These are phyloP conservation scores for Tardiomyces depauwii DNA, from an alignment of 1,139 yeast species.

Conservation along the genomic window DNA sequence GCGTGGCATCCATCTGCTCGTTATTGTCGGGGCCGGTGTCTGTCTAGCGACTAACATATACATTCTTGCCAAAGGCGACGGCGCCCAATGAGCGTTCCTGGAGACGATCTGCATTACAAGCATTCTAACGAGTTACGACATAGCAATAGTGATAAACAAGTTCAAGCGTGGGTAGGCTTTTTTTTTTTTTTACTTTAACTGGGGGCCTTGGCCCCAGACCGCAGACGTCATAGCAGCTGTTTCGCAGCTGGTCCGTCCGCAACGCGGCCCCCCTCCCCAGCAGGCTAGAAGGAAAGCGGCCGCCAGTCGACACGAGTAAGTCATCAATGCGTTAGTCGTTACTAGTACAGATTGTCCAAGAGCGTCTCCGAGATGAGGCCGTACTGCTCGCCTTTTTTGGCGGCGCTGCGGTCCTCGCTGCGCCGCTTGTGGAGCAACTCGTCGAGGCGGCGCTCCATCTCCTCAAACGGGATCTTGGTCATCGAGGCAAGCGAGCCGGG, in stretches of 20 bases:
- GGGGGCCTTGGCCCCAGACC: too few species aligned
- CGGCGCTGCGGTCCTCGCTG: background rate
- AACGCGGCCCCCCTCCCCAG: too few species aligned
- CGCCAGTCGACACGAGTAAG: background rate
- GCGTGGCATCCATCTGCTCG: slow-evolving; percentile 7
- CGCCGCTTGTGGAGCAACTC: background rate
- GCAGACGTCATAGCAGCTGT: too few species aligned
- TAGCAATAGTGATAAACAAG: too few species aligned
- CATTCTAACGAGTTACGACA: too few species aligned
- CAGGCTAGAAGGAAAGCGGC: too few species aligned
- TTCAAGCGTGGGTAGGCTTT: too few species aligned
- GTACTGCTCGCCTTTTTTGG: background rate
- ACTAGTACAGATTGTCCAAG: background rate
- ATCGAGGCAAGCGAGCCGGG: background rate
- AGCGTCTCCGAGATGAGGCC: background rate
- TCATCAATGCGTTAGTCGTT: slow-evolving; percentile 1
- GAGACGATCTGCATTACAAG: slow-evolving; percentile 1
- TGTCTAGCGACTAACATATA: slow-evolving; percentile 15
- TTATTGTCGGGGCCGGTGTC: slow-evolving; percentile 11
- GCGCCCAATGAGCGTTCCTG: slow-evolving; percentile 2
- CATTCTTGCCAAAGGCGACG: slow-evolving; percentile 4
- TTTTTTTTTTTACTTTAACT: too few species aligned
- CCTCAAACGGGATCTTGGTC: background rate
- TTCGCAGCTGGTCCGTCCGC: too few species aligned
- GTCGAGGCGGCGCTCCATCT: background rate